Evolutionary conservation across 129 eudicot species (phyloP), one percentile per base, ranked within the genome.

Genomic region (Gnaphalium uliginosum): DNA sequence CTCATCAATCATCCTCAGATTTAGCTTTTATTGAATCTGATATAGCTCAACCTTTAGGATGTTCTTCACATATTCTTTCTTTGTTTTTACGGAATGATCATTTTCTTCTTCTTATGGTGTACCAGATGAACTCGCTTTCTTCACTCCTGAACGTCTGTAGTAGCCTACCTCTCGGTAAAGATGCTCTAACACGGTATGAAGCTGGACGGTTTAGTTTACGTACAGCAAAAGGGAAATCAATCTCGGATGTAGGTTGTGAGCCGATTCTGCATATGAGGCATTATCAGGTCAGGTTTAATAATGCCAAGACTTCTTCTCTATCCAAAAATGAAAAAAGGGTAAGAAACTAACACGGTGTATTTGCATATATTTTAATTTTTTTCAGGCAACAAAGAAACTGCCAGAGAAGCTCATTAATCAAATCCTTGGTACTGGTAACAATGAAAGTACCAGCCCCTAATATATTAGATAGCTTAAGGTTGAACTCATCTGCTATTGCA

Each of bases 191-290:
- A 33, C 85, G 80, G 6, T 90, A 88, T 43, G 96, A 94, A 80
- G 98, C 98, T 64, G 93, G 78, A 43, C 76, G 98, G 39, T 94
- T 94, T 85, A 87, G 87, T 59, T 24, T 76, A 71, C 86, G 72
- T 53, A 94, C 97, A 13, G 89, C 89, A 17, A 89, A 81, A 53
- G 97, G 97, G 50, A 94, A 91, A 32, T 86, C 78, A 58, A 75
- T 90, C 18, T 96, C 98, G n/a, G 98, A 91, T 73, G 91, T 94
- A 25, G 98, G 98, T 30, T 94, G 98, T 72, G 96, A 94, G 84
- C 98, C 98, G 6, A 90, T 94, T 22, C 83, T 94, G 35, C 97
- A 94, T 59, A 94, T 94, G 98, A 83, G 98, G 74, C 93, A 94
- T 66, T 94, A 88, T 74, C 98, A 94, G 98, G 98, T 88, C 72